These are phyloP conservation scores for Blastomyces percursus DNA, from an alignment of 2,329 filamentous ascomycete species.

Conservation along the genomic window DNA sequence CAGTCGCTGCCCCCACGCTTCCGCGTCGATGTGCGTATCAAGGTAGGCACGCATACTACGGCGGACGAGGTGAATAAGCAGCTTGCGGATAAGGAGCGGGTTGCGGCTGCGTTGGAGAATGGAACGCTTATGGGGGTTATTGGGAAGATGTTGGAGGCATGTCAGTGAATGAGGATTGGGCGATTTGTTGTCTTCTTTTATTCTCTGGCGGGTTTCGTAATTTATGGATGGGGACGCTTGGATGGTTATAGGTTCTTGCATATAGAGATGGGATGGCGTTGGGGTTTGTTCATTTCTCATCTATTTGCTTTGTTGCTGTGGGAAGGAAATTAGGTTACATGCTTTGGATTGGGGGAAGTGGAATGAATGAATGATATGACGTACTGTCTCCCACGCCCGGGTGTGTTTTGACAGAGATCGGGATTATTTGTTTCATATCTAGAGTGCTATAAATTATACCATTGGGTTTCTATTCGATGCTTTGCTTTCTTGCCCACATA, in stretches of 20 bases:
- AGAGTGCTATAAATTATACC: not conserved
- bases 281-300: not conserved
- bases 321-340: not conserved
- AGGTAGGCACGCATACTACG: constrained; percentile 90
- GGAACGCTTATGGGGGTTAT: constrained; percentile 78
- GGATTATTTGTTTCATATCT: not conserved
- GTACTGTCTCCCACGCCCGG: not conserved
- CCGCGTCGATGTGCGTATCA: constrained; percentile 83
- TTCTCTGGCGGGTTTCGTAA: no score
- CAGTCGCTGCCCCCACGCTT: constrained; percentile 85
- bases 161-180: constrained; percentile 39
- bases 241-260: no score
- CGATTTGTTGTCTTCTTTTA: no score
- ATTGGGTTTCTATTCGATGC: not conserved
- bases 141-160: constrained; percentile 87
- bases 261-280: constrained; percentile 5
- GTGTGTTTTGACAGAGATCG: not conserved
- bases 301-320: not conserved
- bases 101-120: constrained; percentile 90
- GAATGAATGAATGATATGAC: not conserved
- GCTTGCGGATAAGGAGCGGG: constrained; percentile 88
- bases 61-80: constrained; percentile 97
- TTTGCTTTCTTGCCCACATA: not conserved
- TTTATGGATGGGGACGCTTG: no score
- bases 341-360: not conserved